Conservation (phyloP, 331 rosid genomes). For the Acacia pycnantha region DNA sequence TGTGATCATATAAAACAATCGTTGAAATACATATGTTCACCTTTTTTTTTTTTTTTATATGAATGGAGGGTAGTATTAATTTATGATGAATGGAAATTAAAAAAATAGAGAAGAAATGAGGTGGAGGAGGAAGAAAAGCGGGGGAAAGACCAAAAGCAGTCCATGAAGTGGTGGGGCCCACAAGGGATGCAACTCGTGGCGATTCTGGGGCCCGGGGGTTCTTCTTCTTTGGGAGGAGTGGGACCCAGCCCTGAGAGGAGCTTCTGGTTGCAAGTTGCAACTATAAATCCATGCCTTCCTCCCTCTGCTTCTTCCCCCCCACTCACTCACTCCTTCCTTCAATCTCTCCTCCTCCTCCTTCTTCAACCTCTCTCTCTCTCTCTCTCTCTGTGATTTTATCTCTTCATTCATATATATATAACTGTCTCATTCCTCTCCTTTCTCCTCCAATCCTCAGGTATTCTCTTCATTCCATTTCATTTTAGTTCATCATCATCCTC, state of each 20-base stretch:
- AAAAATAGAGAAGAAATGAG: neutral
- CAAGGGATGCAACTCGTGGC: conserved; percentile 8
- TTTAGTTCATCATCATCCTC: neutral
- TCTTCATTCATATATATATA: neutral
- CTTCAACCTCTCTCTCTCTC: neutral
- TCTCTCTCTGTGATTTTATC: neutral
- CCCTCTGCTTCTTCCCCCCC: conserved; percentile 29
- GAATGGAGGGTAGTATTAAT: too few relatives aligned
- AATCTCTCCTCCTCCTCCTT: neutral
- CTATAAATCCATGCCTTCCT: conserved; percentile 50
- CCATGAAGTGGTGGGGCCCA: neutral
- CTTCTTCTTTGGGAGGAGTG: neutral
- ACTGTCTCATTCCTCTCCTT: neutral
- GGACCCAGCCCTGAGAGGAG: conserved; percentile 31
- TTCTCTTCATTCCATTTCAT: neutral
- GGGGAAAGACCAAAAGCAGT: neutral
- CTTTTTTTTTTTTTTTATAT: too few relatives aligned
- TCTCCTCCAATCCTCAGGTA: neutral
- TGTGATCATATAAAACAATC: too few relatives aligned
- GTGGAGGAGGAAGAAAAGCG: neutral
- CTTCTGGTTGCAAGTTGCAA: conserved; percentile 31
- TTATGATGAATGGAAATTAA: too few relatives aligned
- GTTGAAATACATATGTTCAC: too few relatives aligned
- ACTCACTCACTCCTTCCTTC: neutral
- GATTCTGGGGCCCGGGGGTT: neutral